Evolutionary conservation across 768 basidiomycete genomes (phyloP).

Genomic region (Rhodotorula babjevae): DNA sequence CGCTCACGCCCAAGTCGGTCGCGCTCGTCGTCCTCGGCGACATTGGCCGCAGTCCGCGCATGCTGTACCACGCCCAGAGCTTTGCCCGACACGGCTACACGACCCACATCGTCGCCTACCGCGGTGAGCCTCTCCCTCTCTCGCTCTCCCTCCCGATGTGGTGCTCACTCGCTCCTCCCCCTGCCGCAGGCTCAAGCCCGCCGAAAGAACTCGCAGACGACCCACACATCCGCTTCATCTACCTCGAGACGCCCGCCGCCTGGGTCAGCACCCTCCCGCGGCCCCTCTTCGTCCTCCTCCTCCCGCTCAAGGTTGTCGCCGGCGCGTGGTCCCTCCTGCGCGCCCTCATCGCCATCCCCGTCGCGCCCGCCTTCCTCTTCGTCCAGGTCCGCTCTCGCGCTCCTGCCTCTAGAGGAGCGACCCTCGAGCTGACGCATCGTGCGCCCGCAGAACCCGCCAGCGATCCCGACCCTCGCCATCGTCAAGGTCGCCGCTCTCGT

Average conservation of each 20-base stretch:
- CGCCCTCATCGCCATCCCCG: slow-evolving; percentile 58
- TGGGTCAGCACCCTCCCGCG: slow-evolving; percentile 60
- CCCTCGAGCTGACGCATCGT: neutral
- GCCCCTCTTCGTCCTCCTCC: slow-evolving; percentile 56
- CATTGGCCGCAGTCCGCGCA: slow-evolving; percentile 88
- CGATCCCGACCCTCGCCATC: slow-evolving; percentile 84
- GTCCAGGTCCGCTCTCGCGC: slow-evolving; percentile 65
- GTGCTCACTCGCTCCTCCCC: neutral
- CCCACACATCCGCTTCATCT: slow-evolving; percentile 54
- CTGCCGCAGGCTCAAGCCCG: slow-evolving; percentile 10
- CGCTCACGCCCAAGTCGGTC: slow-evolving; percentile 52
- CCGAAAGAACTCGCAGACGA: neutral
- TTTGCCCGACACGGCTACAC: slow-evolving; percentile 73
- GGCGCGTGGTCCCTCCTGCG: slow-evolving; percentile 64
- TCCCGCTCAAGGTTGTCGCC: slow-evolving; percentile 71
- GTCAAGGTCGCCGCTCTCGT: slow-evolving; percentile 68
- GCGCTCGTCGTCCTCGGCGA: slow-evolving; percentile 90
- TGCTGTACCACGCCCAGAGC: slow-evolving; percentile 98
- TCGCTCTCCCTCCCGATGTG: neutral
- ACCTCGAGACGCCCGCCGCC: slow-evolving; percentile 58
- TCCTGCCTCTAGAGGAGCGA: neutral
- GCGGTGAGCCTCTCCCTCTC: slow-evolving; percentile 54
- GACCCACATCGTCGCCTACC: slow-evolving; percentile 78
- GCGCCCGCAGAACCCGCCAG: slow-evolving; percentile 79
- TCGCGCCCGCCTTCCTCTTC: slow-evolving; percentile 76